Evolutionary conservation across 352 stramenopile species (phyloP), one percentile per base, ranked within the genome.

Genomic region (Pythium rhizo-oryzae): DNA sequence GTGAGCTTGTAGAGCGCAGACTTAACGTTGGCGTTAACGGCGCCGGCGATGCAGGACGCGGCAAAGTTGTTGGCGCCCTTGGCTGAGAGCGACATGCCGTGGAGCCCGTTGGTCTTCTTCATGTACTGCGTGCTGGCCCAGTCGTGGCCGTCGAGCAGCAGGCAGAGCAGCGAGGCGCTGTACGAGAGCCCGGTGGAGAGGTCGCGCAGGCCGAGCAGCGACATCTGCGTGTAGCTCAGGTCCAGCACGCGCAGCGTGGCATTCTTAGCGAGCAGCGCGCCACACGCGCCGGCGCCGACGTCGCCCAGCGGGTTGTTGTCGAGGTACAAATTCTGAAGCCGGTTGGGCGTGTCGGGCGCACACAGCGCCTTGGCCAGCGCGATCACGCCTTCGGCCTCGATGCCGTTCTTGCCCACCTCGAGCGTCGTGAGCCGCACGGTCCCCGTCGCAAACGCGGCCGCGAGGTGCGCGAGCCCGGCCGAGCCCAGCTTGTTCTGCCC

Each of bases 231-330:
- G 72, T 93, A 94, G 70, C 87, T 93, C 46, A 94, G 60, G 59
- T 94, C 87, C 18, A 94, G 62, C 39, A 94, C 87, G 8, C 85
- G 83, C 33, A 94, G 61, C 44, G 85, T 80, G n/a, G 61, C 53
- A 58, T 92, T 93, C 65, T 91, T 87, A 56, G 82, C 82, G 35
- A 94, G 68, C 43, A 92, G 68, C 11, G 78, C 81, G 60, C 85
- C 87, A 46, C 93, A 87, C 8, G 83, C 87, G 53, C 78, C 81
- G 2, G 84, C 87, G 12, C 84, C 85, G 16, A 78, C 74, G 54
- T 94, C 87, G 12, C 87, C 87, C n/a, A 94, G 70, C 23, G 84
- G 84, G 60, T 94, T 94, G 67, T 93, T 90, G 68, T 94, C 87
- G 30, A 94, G 72, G 63, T 94, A 94, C 53, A 94, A 71, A 49